phyloP scores from a whole-genome alignment of 331 rosid genomes.

The Dryas integrifolia region DNA sequence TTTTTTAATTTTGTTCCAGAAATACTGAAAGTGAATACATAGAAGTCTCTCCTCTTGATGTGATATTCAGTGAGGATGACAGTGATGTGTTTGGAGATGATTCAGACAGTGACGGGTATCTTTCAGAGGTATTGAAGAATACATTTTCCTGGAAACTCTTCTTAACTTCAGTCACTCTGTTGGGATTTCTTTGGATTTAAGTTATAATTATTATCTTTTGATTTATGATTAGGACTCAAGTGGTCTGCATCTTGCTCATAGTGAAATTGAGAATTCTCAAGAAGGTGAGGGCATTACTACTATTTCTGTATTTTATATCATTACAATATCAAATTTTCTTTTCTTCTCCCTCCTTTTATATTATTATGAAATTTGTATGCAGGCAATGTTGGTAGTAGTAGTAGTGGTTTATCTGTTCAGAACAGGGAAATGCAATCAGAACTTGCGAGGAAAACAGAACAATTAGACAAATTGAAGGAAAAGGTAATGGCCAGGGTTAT shows the following conservation, averaged over 20 bases:
- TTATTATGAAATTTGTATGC: constrained; percentile 29
- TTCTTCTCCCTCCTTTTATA: neutral
- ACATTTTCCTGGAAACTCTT: constrained; percentile 16
- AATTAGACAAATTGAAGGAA: constrained; percentile 59
- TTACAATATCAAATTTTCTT: neutral
- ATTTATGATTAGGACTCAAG: constrained; percentile 52
- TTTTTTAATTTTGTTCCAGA: constrained; percentile 30
- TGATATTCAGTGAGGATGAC: constrained; percentile 58
- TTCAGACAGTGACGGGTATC: constrained; percentile 82
- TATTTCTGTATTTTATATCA: constrained; percentile 3
- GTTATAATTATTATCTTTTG: constrained; percentile 20
- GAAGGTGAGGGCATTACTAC: constrained; percentile 45
- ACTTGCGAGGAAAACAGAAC: constrained; percentile 51
- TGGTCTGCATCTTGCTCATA: constrained; percentile 25
- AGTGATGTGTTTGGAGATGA: constrained; percentile 51
- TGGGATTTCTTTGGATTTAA: constrained; percentile 5
- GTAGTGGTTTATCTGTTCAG: constrained; percentile 44
- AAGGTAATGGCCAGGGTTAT: constrained; percentile 44
- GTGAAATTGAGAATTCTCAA: constrained; percentile 35
- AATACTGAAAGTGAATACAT: constrained; percentile 35
- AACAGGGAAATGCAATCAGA: constrained; percentile 54
- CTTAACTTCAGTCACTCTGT: constrained; percentile 4
- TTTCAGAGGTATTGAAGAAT: constrained; percentile 68
- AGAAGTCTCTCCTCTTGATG: constrained; percentile 49
- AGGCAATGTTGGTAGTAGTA: constrained; percentile 43